phyloP scores from a whole-genome alignment of 257 asterid species.

The Ehretia macrophylla region DNA sequence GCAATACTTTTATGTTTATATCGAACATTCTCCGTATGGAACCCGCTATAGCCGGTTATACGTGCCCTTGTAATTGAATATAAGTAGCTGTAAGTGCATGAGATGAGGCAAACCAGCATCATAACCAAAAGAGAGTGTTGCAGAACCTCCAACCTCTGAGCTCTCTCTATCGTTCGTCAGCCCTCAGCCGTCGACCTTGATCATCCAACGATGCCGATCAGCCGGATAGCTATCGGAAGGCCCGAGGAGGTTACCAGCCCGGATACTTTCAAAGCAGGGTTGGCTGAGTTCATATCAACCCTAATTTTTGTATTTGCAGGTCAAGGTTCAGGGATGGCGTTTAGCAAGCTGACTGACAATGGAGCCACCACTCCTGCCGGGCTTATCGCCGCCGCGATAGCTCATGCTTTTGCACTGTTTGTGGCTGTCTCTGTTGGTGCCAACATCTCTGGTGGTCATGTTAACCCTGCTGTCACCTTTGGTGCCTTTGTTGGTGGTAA shows the following conservation, averaged over 20 bases:
- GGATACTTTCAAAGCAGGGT: slow-evolving; percentile 33
- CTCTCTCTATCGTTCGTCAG: no score
- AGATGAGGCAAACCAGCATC: no score
- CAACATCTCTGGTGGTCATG: slow-evolving; percentile 26
- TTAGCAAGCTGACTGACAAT: slow-evolving; percentile 9
- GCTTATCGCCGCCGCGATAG: slow-evolving; percentile 17
- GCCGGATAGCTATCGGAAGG: slow-evolving; percentile 25
- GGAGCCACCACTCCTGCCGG: slow-evolving; percentile 18
- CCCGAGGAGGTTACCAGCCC: slow-evolving; percentile 26
- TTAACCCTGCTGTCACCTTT: slow-evolving; percentile 24
- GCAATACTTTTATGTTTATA: no score
- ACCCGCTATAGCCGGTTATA: no score
- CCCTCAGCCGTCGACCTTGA: neutral
- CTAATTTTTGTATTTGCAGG: slow-evolving; percentile 44
- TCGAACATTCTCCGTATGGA: no score
- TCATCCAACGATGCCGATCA: slow-evolving; percentile 28
- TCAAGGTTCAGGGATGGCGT: slow-evolving; percentile 38
- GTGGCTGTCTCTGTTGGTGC: slow-evolving; percentile 23
- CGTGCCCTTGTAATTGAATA: no score
- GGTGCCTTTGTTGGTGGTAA: slow-evolving; percentile 23
- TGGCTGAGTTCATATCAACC: slow-evolving; percentile 48
- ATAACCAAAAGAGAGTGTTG: no score
- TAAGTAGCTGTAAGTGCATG: no score
- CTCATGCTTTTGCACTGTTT: slow-evolving; percentile 23
- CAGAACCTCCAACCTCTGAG: no score